Conservation (phyloP, 73 alveolate genomes). For the Paramecium bursaria region DNA sequence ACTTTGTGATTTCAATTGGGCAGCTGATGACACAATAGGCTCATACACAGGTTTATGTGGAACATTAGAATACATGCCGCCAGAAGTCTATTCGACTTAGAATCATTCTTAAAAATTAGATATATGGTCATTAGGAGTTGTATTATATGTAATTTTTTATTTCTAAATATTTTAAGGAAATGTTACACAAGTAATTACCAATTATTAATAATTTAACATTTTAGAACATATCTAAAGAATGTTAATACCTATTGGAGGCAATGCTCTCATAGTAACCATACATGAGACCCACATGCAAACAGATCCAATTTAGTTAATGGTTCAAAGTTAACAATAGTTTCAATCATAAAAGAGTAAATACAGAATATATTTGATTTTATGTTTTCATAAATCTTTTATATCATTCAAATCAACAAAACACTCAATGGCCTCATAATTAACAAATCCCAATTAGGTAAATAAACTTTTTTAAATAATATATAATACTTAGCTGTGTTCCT, state of each 20-base stretch:
- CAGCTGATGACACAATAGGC: not conserved
- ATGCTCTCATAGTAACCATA: too few relatives aligned
- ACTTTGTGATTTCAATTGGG: slow-evolving; percentile 58
- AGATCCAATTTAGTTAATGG: not conserved
- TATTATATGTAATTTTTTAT: slow-evolving; percentile 27
- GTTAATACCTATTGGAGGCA: too few relatives aligned
- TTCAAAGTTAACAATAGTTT: not conserved
- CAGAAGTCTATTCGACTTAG: slow-evolving; percentile 32
- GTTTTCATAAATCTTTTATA: slow-evolving; percentile 15
- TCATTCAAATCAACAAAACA: slow-evolving; percentile 57
- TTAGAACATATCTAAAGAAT: too few relatives aligned
- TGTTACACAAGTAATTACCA: slow-evolving; percentile 32
- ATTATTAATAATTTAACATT: not conserved
- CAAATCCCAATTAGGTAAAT: slow-evolving; percentile 35
- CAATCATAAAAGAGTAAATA: not conserved
- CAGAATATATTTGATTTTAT: not conserved
- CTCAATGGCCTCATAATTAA: slow-evolving; percentile 54
- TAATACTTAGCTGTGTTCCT: slow-evolving; percentile 13
- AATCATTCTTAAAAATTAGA: slow-evolving; percentile 13
- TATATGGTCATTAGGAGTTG: slow-evolving; percentile 50
- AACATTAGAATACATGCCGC: slow-evolving; percentile 56
- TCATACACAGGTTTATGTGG: slow-evolving; percentile 36
- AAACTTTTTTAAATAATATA: not conserved
- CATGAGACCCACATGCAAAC: not conserved
- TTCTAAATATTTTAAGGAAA: slow-evolving; percentile 28